Conservation (phyloP, 1,284 basidiomycete genomes). For the Caloboletus inedulis region DNA sequence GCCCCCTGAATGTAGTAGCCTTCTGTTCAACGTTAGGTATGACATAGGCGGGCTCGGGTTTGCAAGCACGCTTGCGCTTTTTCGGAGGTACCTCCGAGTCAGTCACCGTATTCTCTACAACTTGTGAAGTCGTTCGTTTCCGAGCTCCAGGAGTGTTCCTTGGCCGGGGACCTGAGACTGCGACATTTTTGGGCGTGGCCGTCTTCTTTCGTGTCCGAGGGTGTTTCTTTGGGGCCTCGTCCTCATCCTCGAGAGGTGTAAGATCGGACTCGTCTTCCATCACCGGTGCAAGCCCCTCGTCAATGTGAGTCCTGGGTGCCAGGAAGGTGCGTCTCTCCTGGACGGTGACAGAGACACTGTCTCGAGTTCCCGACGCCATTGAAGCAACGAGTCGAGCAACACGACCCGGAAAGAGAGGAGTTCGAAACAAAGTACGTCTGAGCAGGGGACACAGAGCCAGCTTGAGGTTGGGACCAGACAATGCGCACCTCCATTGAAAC, state of each 20-base stretch:
- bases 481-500: no score
- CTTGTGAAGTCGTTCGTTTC: constrained; percentile 9
- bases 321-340: constrained; percentile 10
- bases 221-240: neutral
- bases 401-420: neutral
- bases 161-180: neutral
- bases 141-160: neutral
- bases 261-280: constrained; percentile 13
- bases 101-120: constrained; percentile 2
- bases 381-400: neutral
- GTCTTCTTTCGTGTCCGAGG: neutral
- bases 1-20: constrained; percentile 67
- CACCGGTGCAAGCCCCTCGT: neutral
- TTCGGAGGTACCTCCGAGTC: constrained; percentile 28
- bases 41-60: constrained; percentile 60
- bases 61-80: constrained; percentile 43
- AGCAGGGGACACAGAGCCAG: neutral
- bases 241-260: constrained; percentile 17
- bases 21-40: constrained; percentile 67
- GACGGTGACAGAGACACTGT: constrained; percentile 4
- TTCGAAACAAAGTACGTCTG: neutral
- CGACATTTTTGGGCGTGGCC: neutral
- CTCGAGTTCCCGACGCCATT: constrained; percentile 10
- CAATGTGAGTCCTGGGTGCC: neutral
- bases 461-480: neutral